Conservation (phyloP, 805 yeast species). For the Candida cerambycidarum region DNA sequence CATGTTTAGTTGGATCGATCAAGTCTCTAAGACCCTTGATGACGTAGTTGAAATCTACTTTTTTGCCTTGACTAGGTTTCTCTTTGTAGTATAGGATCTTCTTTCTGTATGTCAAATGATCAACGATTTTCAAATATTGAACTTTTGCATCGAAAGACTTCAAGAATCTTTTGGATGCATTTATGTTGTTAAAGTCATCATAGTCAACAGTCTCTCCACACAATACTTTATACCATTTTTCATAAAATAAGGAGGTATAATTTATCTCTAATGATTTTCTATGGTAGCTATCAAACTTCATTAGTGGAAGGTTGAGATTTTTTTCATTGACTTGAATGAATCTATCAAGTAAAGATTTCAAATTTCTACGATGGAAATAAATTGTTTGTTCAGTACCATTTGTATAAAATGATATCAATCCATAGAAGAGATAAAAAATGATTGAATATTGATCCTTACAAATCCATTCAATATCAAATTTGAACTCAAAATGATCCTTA, state of each 20-base stretch:
- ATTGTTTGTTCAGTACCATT: not conserved
- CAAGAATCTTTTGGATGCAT: not conserved
- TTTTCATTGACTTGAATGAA: not conserved
- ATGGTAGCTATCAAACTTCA: not conserved
- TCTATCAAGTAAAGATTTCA: not conserved
- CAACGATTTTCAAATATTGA: constrained; percentile 1
- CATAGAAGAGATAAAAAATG: constrained; percentile 4
- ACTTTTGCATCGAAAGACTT: not conserved
- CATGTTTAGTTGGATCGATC: not conserved
- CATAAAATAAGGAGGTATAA: constrained; percentile 3
- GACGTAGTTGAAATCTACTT: not conserved
- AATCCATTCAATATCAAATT: constrained; percentile 6
- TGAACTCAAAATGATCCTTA: not conserved
- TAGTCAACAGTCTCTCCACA: not conserved
- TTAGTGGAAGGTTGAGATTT: not conserved
- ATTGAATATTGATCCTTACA: constrained; percentile 7
- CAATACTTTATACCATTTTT: constrained; percentile 4
- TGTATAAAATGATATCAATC: not conserved
- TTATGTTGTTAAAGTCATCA: not conserved
- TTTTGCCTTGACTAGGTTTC: not conserved
- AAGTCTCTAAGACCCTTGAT: not conserved
- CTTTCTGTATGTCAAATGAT: not conserved
- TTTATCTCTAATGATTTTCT: constrained; percentile 2
- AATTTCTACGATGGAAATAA: not conserved
- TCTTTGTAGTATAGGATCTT: not conserved